Percentiles rank a stretch among this genome's conserved stretches.
Conservation (phyloP, 495 filamentous ascomycete genomes). For the Neurospora sp. region DNA sequence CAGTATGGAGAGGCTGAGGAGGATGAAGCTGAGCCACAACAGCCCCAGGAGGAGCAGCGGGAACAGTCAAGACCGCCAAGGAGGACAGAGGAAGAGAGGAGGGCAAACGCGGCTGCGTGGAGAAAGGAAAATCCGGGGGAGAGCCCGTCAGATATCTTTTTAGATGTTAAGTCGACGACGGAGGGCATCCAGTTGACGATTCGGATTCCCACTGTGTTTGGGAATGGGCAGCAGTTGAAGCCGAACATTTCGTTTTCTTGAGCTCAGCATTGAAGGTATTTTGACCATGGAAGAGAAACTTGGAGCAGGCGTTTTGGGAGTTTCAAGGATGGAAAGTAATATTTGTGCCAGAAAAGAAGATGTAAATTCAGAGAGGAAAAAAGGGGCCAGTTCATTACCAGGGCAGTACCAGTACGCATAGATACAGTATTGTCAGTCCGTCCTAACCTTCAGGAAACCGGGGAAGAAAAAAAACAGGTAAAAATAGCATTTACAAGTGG, state of each 20-base stretch:
- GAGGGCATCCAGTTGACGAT: constrained; percentile 43
- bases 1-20: constrained; percentile 7
- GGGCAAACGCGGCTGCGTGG: constrained; percentile 28
- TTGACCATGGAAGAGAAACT: not conserved
- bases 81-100: constrained; percentile 24
- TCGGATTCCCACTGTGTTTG: constrained; percentile 41
- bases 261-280: not conserved
- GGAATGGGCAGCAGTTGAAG: constrained; percentile 16
- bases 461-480: not conserved
- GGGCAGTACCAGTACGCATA: not conserved
- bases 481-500: not conserved
- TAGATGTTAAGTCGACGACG: constrained; percentile 43
- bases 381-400: no score
- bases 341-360: no score
- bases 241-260: constrained; percentile 27
- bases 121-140: constrained; percentile 27
- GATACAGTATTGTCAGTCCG: not conserved
- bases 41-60: not conserved
- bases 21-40: not conserved
- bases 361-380: no score
- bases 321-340: not conserved
- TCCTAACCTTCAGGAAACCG: not conserved
- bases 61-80: constrained; percentile 7
- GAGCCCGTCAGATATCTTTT: constrained; percentile 41
- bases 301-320: not conserved